A percentile compares a stretch with the other conserved stretches of the same genome.
Evolutionary conservation across 148 eudicot species (phyloP).

Genomic region (Spergularia bocconei): DNA sequence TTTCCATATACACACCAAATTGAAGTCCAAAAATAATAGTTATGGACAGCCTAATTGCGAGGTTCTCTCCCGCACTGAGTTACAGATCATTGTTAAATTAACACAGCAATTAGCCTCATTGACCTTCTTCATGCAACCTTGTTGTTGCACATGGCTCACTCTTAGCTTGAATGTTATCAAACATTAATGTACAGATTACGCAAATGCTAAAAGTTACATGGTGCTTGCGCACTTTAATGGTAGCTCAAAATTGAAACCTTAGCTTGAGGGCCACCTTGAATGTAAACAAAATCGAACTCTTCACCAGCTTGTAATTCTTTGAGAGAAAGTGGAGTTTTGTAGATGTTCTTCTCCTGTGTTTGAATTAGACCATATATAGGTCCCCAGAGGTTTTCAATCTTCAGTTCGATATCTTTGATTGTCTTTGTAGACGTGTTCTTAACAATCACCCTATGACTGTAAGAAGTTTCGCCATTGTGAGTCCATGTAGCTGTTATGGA

Average conservation of each 20-base stretch:
- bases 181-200: not conserved
- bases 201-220: not conserved
- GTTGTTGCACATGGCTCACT: conserved; percentile 8
- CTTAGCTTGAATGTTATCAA: not conserved
- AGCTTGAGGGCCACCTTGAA: conserved; percentile 90
- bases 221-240: conserved; percentile 20
- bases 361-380: conserved; percentile 59
- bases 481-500: conserved; percentile 64
- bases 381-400: conserved; percentile 59
- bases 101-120: conserved; percentile 11
- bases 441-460: conserved; percentile 63
- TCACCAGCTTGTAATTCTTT: conserved; percentile 49
- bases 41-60: conserved; percentile 13
- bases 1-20: conserved; percentile 18
- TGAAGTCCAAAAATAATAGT: not conserved
- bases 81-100: not conserved
- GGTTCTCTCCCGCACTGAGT: not conserved
- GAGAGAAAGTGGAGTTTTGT: conserved; percentile 45
- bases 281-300: conserved; percentile 60
- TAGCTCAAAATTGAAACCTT: conserved; percentile 54
- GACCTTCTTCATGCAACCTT: conserved; percentile 15
- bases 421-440: conserved; percentile 61
- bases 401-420: conserved; percentile 55
- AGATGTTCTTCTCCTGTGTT: conserved; percentile 42
- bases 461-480: conserved; percentile 37